Base-by-base conservation (phyloP, 148 eudicot genomes). In the Spergularia bocconei region DNA sequence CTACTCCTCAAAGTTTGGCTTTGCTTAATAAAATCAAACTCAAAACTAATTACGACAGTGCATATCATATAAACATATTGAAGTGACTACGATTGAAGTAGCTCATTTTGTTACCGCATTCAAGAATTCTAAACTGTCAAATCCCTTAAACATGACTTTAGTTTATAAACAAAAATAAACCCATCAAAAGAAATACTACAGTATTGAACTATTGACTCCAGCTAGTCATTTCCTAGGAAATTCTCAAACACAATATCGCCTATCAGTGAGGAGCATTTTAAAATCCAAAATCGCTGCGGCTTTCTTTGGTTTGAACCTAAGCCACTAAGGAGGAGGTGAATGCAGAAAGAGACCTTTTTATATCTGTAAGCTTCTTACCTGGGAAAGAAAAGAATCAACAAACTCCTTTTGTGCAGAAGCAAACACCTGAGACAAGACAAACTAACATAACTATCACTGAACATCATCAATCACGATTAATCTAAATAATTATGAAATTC, bases 321-420 rank as follows among this genome's bases (percentile, higher is more conserved):
- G 52, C 0, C 4, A 48, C 10, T 21, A 23, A 21, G 33, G 63
- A 63, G 9, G 38, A 13, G 52, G 19, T 19, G 38, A 16, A 11
- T 29, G 44, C 63, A 72, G 36, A 58, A 23, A 17, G 51, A 48
- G 50, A 8, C 11, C 23, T 39, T 36, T 61, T 51, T 58, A 58
- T 0, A 29, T 29, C 3, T 29, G 16, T 48, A 57, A 38, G 80
- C 65, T 79, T 70, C 77, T 23, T 78, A 95, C 99, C 93, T 95
- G 99, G 63, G 97, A 91, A 83, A 89, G 88, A 76, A 92, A 92
- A 70, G 99, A 86, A 83, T 95, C 99, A 47, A 92, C 96, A 69
- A 87, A 88, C 71, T 91, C 97, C 83, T 88, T 95, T 78, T 95
- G 99, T 82, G 98, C 98, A 51, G 80, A 79, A 76, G 98, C 99